Evolutionary conservation across 208 protist species (phyloP), one percentile per base, ranked within the genome.

Genomic region (Wallacemonas collosoma): DNA sequence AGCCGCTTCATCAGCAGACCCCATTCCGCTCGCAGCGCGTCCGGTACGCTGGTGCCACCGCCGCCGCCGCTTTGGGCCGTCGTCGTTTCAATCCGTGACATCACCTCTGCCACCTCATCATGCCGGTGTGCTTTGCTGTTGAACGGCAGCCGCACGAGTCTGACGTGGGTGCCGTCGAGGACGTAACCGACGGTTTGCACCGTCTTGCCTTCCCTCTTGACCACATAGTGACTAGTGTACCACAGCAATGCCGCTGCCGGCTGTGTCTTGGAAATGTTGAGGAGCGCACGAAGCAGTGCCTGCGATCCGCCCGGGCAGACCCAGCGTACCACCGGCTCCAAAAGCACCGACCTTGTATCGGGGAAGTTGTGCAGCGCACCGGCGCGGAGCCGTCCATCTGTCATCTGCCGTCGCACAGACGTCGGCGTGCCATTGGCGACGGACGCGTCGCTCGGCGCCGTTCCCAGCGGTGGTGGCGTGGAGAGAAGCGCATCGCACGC

Each of bases 301-400:
- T 71, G 48, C 1, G 86, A 79, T 35, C 86, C 81, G 14, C 76
- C 62, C 11, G 71, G 50, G 11, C 74, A 81, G 15, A 85, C 78
- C 84, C 85, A 94, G 36, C 75, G 80, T 48, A 83, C 51, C n/a
- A 69, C 68, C 9, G 85, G 82, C 38, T 79, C 45, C 15, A 81
- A 54, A 63, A 83, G 48, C 7, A 85, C 71, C 1, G 76, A 73
- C 50, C 53, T 68, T 56, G 47, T 56, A 1, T 43, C 15, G 40
- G 68, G 80, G 9, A 85, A 62, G 8, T 76, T 48, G 6, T 68
- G 79, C 47, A 83, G 62, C 51, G 76, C 81, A 5, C 71, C 76
- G 5, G 78, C 47, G 17, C 81, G 73, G 48, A 41, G 73, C 1
- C 55, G 73, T 3, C 58, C 50, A 44, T 55, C 53, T 35, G 48